Conservation (phyloP, 108 stramenopile species). For the Seminavis robusta region DNA sequence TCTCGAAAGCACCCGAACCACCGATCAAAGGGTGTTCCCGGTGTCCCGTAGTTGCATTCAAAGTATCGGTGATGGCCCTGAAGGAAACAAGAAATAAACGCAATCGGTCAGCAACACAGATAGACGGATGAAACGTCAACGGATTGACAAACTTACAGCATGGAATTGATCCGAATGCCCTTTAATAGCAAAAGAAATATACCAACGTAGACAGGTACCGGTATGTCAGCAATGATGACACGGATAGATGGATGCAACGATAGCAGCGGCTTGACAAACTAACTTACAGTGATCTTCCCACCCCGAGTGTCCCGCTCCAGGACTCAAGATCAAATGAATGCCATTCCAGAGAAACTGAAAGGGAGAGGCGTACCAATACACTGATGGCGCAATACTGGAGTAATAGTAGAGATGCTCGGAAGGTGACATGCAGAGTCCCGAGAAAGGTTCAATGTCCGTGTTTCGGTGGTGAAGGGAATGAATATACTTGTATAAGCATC, state of each 20-base stretch:
- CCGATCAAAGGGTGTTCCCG: constrained; percentile 14
- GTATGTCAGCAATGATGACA: too few species aligned
- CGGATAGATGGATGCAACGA: too few species aligned
- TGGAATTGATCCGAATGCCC: too few species aligned
- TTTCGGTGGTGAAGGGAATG: constrained; percentile 46
- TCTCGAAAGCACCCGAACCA: constrained; percentile 23
- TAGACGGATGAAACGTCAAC: too few species aligned
- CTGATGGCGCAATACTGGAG: constrained; percentile 10
- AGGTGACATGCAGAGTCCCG: constrained; percentile 42
- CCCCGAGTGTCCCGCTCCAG: constrained; percentile 31
- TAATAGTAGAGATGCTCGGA: constrained; percentile 39
- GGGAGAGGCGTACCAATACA: constrained; percentile 1
- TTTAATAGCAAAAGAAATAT: too few species aligned
- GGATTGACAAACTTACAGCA: too few species aligned
- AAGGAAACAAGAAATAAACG: constrained; percentile 26
- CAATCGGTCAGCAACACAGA: constrained; percentile 12
- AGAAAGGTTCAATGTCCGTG: constrained; percentile 35
- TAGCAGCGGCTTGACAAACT: too few species aligned
- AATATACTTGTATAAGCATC: constrained; percentile 28
- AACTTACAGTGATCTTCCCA: constrained; percentile 39
- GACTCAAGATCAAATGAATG: constrained; percentile 20
- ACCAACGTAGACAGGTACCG: too few species aligned
- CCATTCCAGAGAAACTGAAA: constrained; percentile 24
- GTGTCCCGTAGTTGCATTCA: constrained; percentile 37
- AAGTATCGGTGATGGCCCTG: constrained; percentile 43